phyloP scores from a whole-genome alignment of 1,139 yeast species.

The Blastobotrys apis region DNA sequence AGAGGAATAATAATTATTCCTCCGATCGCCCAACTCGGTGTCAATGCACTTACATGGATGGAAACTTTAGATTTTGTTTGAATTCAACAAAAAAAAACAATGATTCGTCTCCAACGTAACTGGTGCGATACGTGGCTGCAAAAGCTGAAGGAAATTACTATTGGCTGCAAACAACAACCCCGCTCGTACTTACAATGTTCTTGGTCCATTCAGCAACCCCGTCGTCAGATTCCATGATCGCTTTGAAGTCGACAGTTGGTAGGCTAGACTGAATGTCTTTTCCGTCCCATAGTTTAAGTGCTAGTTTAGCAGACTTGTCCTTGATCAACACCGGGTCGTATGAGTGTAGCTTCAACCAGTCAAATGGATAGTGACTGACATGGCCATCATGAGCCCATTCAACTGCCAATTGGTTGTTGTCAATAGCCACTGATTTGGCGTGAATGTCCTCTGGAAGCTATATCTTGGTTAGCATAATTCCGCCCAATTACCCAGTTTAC shows the following conservation, averaged over 20 bases:
- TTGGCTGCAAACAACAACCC: too few species aligned
- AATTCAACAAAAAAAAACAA: too few species aligned
- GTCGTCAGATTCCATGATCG: conserved; percentile 44
- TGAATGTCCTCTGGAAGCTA: conserved; percentile 46
- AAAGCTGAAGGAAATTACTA: too few species aligned
- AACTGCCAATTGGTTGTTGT: conserved; percentile 23
- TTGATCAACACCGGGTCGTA: conserved; percentile 50
- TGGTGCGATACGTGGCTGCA: too few species aligned
- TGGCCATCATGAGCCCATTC: conserved; percentile 52
- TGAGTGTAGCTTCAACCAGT: conserved; percentile 59
- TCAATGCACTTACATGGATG: conserved; percentile 6
- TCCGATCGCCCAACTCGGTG: conserved; percentile 6
- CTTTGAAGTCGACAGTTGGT: conserved; percentile 51
- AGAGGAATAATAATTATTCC: not conserved
- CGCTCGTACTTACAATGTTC: conserved; percentile 41
- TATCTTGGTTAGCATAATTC: not conserved
- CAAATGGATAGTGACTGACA: conserved; percentile 42
- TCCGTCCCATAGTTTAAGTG: conserved; percentile 46
- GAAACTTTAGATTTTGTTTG: too few species aligned
- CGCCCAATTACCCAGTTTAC: conserved; percentile 7
- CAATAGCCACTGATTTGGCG: conserved; percentile 32
- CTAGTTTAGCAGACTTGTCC: conserved; percentile 32
- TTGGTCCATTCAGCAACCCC: conserved; percentile 58
- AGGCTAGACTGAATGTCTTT: conserved; percentile 40
- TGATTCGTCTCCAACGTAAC: too few species aligned